Conservation (phyloP, 2,329 filamentous ascomycete genomes). For the Nakataea oryzae region DNA sequence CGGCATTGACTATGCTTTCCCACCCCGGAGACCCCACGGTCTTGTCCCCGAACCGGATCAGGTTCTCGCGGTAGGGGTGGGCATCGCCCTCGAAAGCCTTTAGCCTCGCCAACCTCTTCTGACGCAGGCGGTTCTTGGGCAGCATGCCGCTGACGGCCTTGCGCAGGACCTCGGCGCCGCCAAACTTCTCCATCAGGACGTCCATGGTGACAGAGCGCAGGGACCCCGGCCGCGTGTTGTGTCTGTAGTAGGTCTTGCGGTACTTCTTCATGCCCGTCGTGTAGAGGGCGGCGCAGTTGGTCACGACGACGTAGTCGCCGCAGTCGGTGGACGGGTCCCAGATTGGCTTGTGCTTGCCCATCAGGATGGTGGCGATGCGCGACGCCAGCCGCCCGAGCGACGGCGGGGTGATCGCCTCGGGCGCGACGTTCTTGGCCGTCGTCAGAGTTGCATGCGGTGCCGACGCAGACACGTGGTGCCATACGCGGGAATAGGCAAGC, state of each 20-base stretch:
- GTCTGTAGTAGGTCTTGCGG: constrained; percentile 93
- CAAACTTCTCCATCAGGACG: constrained; percentile 84
- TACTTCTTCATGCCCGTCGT: constrained; percentile 85
- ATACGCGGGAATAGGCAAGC: constrained; percentile 90
- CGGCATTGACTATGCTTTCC: constrained; percentile 37
- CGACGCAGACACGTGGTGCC: constrained; percentile 77
- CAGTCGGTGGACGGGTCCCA: constrained; percentile 97
- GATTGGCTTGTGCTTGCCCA: constrained; percentile 99
- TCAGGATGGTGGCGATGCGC: constrained; percentile 75
- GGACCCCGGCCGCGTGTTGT: constrained; percentile 81
- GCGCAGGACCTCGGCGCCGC: constrained; percentile 80
- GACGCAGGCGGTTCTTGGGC: constrained; percentile 88
- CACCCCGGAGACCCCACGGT: constrained; percentile 42
- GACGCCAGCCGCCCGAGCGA: constrained; percentile 85
- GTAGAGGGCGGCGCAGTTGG: constrained; percentile 76
- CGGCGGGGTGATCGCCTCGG: constrained; percentile 49
- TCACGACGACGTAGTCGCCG: constrained; percentile 96
- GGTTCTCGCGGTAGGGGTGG: constrained; percentile 86
- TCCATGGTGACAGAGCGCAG: constrained; percentile 91
- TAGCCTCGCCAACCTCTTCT: constrained; percentile 75
- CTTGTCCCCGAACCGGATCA: constrained; percentile 61
- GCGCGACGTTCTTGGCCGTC: constrained; percentile 36
- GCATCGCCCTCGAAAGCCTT: constrained; percentile 93
- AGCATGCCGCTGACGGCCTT: constrained; percentile 95
- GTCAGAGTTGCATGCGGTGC: constrained; percentile 49